Conservation (phyloP, 2,329 filamentous ascomycete species). For the Xylaria sp. region DNA sequence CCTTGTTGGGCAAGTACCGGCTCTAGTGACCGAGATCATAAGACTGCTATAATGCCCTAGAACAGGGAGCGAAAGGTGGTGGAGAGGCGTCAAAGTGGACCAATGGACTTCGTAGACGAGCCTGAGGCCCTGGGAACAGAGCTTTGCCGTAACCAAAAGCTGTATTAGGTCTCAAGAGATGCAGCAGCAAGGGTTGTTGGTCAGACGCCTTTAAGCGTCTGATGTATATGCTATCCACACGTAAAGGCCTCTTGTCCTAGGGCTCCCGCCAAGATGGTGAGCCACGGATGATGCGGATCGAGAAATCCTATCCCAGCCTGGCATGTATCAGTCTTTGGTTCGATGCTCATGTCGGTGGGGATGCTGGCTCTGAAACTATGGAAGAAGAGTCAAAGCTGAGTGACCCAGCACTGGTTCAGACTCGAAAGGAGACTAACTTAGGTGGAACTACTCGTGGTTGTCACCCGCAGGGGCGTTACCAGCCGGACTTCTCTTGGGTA, state of each 20-base stretch:
- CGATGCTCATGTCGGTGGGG: slow-evolving; percentile 15
- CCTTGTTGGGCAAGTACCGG: slow-evolving; percentile 26
- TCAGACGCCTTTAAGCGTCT: slow-evolving; percentile 40
- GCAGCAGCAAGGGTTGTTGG: slow-evolving; percentile 42
- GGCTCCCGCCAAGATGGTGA: slow-evolving; percentile 39
- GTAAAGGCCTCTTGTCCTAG: slow-evolving; percentile 40
- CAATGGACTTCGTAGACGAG: slow-evolving; percentile 45
- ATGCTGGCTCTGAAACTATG: slow-evolving; percentile 26
- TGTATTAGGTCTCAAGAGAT: slow-evolving; percentile 43
- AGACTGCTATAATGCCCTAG: slow-evolving; percentile 41
- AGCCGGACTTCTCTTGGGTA: slow-evolving; percentile 18
- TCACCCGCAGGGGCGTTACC: slow-evolving; percentile 26
- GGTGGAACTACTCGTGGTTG: slow-evolving; percentile 26
- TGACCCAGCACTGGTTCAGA: slow-evolving; percentile 16
- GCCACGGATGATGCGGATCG: slow-evolving; percentile 32
- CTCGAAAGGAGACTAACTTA: slow-evolving; percentile 22
- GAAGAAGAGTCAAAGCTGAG: slow-evolving; percentile 18
- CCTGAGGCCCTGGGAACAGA: slow-evolving; percentile 43
- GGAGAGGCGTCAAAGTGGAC: slow-evolving; percentile 44
- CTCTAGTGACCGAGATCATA: slow-evolving; percentile 41
- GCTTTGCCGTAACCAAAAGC: slow-evolving; percentile 43
- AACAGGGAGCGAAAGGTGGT: slow-evolving; percentile 41
- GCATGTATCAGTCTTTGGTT: slow-evolving; percentile 25
- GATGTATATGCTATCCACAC: slow-evolving; percentile 44
- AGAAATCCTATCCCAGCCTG: slow-evolving; percentile 21